Base-by-base conservation (phyloP, 805 yeast genomes). In the Candida dajiaensis region DNA sequence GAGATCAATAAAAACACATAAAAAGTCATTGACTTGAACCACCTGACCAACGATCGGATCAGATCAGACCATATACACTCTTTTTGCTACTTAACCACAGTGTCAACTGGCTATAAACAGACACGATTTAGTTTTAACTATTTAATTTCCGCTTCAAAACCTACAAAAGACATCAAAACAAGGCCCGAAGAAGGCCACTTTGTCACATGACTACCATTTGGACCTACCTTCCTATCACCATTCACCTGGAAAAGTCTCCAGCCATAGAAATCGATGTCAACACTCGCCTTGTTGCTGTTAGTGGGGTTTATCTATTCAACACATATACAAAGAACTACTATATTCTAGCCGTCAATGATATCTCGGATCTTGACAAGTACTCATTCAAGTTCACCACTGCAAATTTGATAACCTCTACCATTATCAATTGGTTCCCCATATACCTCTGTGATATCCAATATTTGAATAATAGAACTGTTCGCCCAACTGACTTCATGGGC, bases 201-300 rank as follows among this genome's bases (percentile, higher is more conserved):
- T 18, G 36, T 33, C 40, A 20, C 20, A 36, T 36, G 39, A 20
- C 39, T 20, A 36, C 55, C 19, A 23, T n/a, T 16, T 56, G 64
- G 64, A 26, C 48, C 28, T 58, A 56, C 36, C 44, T 56, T 8
- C 61, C 63, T 8, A 53, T 59, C 37, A 53, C 62, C 16, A 54
- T 60, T 35, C 64, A 59, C 39, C 46, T 52, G 19, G 52, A 44
- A 11, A 50, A 42, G 11, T 19, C 23, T 8, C 40, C 29, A 8
- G 41, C 37, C 12, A 21, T 18, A 19, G 50, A 38, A 3, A 38
- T 41, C 37, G 38, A 46, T 11, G 42, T 35, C n/a, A 19, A 19
- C 3, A 11, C 11, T 9, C 20, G 36, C 15, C 36, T 33, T 16
- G 25, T 43, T 19, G 63, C 63, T 5, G 29, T 48, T 19, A 57